Evolutionary conservation across 1,139 yeast species (phyloP), one percentile per base, ranked within the genome.

Genomic region (Suhomyces guaymorum): DNA sequence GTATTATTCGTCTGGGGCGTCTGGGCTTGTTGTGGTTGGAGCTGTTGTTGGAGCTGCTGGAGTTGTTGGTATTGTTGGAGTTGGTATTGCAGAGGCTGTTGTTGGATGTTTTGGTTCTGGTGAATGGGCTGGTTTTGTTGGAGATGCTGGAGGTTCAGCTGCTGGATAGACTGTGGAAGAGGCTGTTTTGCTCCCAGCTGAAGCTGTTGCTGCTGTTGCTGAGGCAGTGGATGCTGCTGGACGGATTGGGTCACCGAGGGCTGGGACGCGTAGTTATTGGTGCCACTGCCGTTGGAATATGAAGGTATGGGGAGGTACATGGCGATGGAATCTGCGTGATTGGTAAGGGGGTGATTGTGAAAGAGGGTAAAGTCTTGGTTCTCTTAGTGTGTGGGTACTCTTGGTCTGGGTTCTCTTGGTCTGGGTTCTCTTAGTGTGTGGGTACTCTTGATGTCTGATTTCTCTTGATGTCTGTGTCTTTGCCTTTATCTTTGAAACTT

Each of bases 261-360:
- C 11, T 31, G 34, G 11, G 29, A 9, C 26, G 18, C 21, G 24
- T 10, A 26, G 33, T 12, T 16, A 26, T 18, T 20, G 4, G 21
- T 15, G 15, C 28, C 32, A 20, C 35, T 43, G 25, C 37, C 41
- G 19, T 17, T 17, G 19, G 19, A 17, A 33, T 38, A 41, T 22
- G 35, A 38, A 19, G 48, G 45, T 15, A 37, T 39, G 17, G 53
- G 51, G 29, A 42, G 50, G 37, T 49, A 49, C 53, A 49, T 33
- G 27, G 32, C 19, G n/a, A n/a, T n/a, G n/a, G n/a, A n/a, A n/a
- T n/a, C n/a, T n/a, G n/a, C n/a, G n/a, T n/a, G n/a, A n/a, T n/a
- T n/a, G n/a, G n/a, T n/a, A n/a, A n/a, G n/a, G n/a, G n/a, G n/a
- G n/a, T n/a, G n/a, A n/a, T n/a, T n/a, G n/a, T n/a, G n/a, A n/a